Conservation (phyloP, 495 filamentous ascomycete genomes). For the Clohesyomyces aquaticus region DNA sequence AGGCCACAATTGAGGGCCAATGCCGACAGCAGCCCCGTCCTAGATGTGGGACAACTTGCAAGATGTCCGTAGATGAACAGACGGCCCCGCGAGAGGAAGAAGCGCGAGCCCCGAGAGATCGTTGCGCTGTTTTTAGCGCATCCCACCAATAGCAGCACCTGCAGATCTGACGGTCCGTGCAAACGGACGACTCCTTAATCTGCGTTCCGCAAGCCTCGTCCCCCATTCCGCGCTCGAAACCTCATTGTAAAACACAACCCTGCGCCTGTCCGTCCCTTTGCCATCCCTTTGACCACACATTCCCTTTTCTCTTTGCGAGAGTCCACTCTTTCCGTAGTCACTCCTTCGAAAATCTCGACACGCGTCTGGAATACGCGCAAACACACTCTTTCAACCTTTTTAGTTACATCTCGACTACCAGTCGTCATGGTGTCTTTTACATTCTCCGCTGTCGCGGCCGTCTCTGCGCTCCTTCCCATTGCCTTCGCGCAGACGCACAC, state of each 20-base stretch:
- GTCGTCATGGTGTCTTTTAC: conserved; percentile 26
- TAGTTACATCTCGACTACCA: conserved; percentile 16
- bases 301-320: conserved; percentile 25
- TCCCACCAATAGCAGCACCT: conserved; percentile 18
- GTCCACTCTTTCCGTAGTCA: conserved; percentile 31
- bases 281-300: neutral
- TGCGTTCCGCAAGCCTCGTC: conserved; percentile 4
- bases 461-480: conserved; percentile 29
- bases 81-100: neutral
- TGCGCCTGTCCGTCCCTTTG: conserved; percentile 16
- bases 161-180: no score
- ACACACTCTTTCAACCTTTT: conserved; percentile 29
- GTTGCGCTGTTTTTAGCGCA: neutral
- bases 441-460: conserved; percentile 19
- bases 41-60: neutral
- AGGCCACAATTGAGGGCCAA: neutral
- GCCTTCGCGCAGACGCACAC: conserved; percentile 41
- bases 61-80: neutral
- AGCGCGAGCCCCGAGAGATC: conserved; percentile 3
- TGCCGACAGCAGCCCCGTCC: neutral
- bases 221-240: neutral
- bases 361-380: conserved; percentile 39
- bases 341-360: conserved; percentile 23
- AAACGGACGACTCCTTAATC: conserved; percentile 41
- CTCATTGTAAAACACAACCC: conserved; percentile 27